A percentile compares a stretch with the other conserved stretches of the same genome.
Evolutionary conservation across 305 asterid species (phyloP).

Genomic region (Plantago coronopus): DNA sequence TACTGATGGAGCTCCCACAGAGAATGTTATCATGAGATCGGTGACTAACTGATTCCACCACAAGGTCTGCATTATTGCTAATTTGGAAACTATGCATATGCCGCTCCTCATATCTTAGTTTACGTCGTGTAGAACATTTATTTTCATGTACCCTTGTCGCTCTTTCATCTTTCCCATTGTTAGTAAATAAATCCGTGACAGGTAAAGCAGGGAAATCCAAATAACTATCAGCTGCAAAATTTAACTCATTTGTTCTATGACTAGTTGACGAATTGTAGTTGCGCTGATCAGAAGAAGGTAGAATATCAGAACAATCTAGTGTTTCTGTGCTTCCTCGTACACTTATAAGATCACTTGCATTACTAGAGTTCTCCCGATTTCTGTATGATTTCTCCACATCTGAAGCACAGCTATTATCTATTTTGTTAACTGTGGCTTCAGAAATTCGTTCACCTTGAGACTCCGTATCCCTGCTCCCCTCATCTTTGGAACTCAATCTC

Average conservation of each 20-base stretch:
- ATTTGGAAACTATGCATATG: slow-evolving; percentile 86
- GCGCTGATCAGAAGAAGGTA: slow-evolving; percentile 50
- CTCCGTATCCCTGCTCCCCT: slow-evolving; percentile 49
- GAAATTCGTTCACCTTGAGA: slow-evolving; percentile 40
- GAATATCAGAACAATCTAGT: slow-evolving; percentile 55
- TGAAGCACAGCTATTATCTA: slow-evolving; percentile 34
- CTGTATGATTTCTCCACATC: slow-evolving; percentile 44
- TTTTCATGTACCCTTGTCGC: slow-evolving; percentile 47
- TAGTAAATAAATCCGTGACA: slow-evolving; percentile 73
- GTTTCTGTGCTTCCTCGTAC: slow-evolving; percentile 60
- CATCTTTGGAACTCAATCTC: slow-evolving; percentile 86
- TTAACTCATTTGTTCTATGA: slow-evolving; percentile 43
- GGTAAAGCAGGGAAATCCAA: slow-evolving; percentile 88
- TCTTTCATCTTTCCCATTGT: slow-evolving; percentile 40
- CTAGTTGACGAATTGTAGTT: slow-evolving; percentile 42
- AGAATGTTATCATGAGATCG: slow-evolving; percentile 40
- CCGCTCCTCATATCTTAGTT: slow-evolving; percentile 60
- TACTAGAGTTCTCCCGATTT: slow-evolving; percentile 48
- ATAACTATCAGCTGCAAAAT: slow-evolving; percentile 40
- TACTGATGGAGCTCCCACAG: slow-evolving; percentile 44
- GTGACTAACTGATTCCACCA: slow-evolving; percentile 58
- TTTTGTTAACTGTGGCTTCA: slow-evolving; percentile 35
- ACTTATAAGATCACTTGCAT: slow-evolving; percentile 65
- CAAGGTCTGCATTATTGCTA: slow-evolving; percentile 75
- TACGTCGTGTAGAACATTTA: slow-evolving; percentile 43